A percentile compares a stretch with the other conserved stretches of the same genome.
Conservation (phyloP, 2,329 filamentous ascomycete genomes). For the Orbilia oligospora region DNA sequence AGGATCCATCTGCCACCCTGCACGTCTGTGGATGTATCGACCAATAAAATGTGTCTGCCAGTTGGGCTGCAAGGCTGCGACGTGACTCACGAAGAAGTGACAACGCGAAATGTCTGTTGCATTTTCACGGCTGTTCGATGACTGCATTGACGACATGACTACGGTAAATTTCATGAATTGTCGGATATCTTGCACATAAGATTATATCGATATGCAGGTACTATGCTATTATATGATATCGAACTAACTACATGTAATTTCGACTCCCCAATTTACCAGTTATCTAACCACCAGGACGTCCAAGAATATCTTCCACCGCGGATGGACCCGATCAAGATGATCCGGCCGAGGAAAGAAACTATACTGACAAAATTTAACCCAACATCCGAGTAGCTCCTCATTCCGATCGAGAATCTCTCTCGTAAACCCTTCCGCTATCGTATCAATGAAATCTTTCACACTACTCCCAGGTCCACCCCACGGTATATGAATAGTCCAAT, state of each 20-base stretch:
- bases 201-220: too few species aligned
- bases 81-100: conserved; percentile 20
- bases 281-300: conserved; percentile 4
- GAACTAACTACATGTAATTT: too few species aligned
- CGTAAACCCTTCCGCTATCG: not conserved
- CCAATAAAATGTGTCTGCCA: conserved; percentile 13
- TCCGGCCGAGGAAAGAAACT: conserved; percentile 1
- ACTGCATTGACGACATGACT: not conserved
- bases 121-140: not conserved
- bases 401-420: not conserved
- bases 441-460: not conserved
- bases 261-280: too few species aligned
- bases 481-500: conserved; percentile 1
- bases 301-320: conserved; percentile 15
- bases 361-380: conserved; percentile 3
- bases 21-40: not conserved
- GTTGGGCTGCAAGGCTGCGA: conserved; percentile 11
- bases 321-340: not conserved
- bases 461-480: conserved; percentile 7
- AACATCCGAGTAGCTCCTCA: not conserved
- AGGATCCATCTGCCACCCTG: conserved; percentile 26
- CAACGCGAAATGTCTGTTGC: not conserved
- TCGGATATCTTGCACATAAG: not conserved
- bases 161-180: not conserved
- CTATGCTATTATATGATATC: too few species aligned